Conservation (phyloP, 345 rosid genomes). For the Salix exigua region DNA sequence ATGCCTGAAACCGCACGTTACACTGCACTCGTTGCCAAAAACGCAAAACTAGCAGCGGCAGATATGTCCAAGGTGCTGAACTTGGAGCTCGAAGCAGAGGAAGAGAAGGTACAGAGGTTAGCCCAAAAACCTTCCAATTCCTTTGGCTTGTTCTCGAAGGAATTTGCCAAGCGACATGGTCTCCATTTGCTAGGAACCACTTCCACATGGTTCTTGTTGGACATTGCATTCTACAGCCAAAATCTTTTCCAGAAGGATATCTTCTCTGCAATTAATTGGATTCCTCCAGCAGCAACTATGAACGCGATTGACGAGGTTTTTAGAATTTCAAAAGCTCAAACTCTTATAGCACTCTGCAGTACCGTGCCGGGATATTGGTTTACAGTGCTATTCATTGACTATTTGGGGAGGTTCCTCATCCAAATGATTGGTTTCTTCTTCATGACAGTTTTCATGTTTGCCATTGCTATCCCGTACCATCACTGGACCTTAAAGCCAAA, state of each 20-base stretch:
- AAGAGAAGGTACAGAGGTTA: background rate
- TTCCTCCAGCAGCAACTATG: slow-evolving; percentile 15
- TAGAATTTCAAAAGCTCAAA: slow-evolving; percentile 19
- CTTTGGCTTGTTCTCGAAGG: slow-evolving; percentile 19
- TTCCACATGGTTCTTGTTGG: slow-evolving; percentile 24
- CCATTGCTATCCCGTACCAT: slow-evolving; percentile 26
- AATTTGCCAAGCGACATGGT: slow-evolving; percentile 23
- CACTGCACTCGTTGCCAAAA: slow-evolving; percentile 26
- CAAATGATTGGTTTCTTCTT: slow-evolving; percentile 29
- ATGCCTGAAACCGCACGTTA: slow-evolving; percentile 33
- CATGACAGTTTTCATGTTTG: slow-evolving; percentile 35
- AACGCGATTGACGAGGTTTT: slow-evolving; percentile 23
- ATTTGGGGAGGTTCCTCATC: slow-evolving; percentile 20
- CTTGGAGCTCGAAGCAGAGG: slow-evolving; percentile 2
- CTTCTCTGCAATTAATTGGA: slow-evolving; percentile 23
- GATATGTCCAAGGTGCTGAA: slow-evolving; percentile 28
- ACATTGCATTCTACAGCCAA: slow-evolving; percentile 31
- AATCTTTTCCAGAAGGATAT: slow-evolving; percentile 28
- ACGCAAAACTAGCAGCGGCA: slow-evolving; percentile 21
- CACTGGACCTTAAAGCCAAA: slow-evolving; percentile 24
- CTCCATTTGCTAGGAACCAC: slow-evolving; percentile 25
- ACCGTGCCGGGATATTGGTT: slow-evolving; percentile 32
- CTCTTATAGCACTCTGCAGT: slow-evolving; percentile 26
- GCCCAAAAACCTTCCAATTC: background rate
- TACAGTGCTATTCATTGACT: slow-evolving; percentile 14